A percentile compares a stretch with the other conserved stretches of the same genome.
Conservation (phyloP, 495 filamentous ascomycete genomes). For the Aspergillus funiculosus region DNA sequence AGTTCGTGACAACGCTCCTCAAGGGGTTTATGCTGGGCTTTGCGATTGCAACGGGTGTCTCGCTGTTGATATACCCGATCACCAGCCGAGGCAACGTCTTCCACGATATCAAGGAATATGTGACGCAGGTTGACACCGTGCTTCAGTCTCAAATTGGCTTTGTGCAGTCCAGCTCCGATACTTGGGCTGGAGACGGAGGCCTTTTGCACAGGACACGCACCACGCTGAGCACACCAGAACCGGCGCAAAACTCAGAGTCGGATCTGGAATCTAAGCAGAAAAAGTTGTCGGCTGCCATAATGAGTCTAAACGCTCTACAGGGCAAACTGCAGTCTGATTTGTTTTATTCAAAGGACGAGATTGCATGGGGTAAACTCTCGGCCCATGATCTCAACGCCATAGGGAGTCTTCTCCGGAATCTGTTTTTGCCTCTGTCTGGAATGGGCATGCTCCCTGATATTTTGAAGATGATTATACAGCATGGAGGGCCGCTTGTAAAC, state of each 20-base stretch:
- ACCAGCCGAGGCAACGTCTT: conserved; percentile 54
- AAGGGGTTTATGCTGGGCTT: conserved; percentile 61
- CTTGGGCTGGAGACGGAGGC: conserved; percentile 15
- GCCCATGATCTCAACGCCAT: conserved; percentile 58
- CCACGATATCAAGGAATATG: conserved; percentile 50
- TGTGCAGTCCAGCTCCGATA: conserved; percentile 35
- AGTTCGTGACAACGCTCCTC: conserved; percentile 50
- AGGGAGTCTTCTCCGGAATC: conserved; percentile 45
- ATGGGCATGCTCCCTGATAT: conserved; percentile 67
- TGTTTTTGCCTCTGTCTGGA: conserved; percentile 61
- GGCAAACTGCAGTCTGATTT: conserved; percentile 63
- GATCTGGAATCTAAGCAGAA: conserved; percentile 27
- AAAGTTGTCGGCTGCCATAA: conserved; percentile 43
- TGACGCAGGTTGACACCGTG: conserved; percentile 43
- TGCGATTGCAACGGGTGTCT: conserved; percentile 56
- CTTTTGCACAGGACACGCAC: conserved; percentile 24
- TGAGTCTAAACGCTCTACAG: conserved; percentile 50
- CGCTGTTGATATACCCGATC: conserved; percentile 58
- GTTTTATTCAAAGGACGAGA: conserved; percentile 65
- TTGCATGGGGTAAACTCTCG: conserved; percentile 61
- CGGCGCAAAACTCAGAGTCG: conserved; percentile 34
- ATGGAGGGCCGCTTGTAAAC: conserved; percentile 21
- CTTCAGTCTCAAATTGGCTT: conserved; percentile 55
- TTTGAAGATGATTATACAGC: conserved; percentile 49
- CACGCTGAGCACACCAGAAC: conserved; percentile 18